phyloP scores from a whole-genome alignment of 2,329 filamentous ascomycete species.

The Sclerotinia borealis region DNA sequence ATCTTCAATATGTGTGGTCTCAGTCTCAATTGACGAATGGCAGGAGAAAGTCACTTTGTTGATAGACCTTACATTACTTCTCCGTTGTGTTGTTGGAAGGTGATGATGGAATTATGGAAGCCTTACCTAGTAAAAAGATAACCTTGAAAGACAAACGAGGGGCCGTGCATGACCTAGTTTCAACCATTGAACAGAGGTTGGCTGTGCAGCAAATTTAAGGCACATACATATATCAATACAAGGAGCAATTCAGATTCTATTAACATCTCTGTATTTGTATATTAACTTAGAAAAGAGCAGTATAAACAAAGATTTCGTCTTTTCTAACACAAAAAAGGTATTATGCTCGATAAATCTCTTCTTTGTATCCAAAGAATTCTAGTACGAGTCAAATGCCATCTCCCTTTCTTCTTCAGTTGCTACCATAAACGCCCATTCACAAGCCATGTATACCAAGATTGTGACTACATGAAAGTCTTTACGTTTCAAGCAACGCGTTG shows the following conservation, averaged over 20 bases:
- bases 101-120: neutral
- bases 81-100: neutral
- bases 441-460: neutral
- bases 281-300: neutral
- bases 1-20: neutral
- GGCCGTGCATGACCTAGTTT: neutral
- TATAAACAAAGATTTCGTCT: neutral
- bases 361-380: slow-evolving; percentile 5
- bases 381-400: neutral
- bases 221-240: neutral
- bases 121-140: neutral
- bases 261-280: neutral
- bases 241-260: neutral
- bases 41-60: neutral
- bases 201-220: neutral
- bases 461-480: slow-evolving; percentile 6
- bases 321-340: neutral
- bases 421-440: neutral
- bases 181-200: neutral
- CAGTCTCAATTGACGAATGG: neutral
- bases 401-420: neutral
- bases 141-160: neutral
- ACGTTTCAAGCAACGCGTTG: slow-evolving; percentile 54
- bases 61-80: neutral
- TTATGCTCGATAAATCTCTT: neutral